Evolutionary conservation across 345 rosid species (phyloP).

Genomic region (Citrus cavaleriei): DNA sequence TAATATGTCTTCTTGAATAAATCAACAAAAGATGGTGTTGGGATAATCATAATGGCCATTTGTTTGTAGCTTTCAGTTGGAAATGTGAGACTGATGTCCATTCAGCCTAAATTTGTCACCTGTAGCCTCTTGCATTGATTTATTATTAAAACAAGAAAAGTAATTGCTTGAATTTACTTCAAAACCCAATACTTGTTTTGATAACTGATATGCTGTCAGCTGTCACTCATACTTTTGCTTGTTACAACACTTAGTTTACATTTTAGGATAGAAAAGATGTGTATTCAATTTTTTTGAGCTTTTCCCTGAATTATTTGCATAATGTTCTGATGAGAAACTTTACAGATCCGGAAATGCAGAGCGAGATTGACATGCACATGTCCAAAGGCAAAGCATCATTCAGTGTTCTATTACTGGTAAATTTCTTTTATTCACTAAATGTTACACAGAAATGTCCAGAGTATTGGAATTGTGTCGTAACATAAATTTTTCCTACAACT

Average conservation of each 20-base stretch:
- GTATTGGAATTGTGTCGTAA: not conserved
- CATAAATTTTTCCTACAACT: not conserved
- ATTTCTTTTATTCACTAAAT: slow-evolving; percentile 9
- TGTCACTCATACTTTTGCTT: not conserved
- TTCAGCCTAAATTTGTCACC: not conserved
- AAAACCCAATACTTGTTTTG: not conserved
- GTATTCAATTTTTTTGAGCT: not conserved
- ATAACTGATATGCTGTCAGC: not conserved
- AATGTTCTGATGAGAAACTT: slow-evolving; percentile 14
- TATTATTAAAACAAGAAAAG: not conserved
- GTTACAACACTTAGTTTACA: not conserved
- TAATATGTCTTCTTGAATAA: not conserved
- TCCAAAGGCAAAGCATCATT: slow-evolving; percentile 69
- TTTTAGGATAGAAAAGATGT: not conserved
- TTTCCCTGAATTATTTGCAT: not conserved
- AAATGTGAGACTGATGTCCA: not conserved
- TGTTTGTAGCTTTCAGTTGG: not conserved
- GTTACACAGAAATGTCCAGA: not conserved
- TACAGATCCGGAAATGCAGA: slow-evolving; percentile 78
- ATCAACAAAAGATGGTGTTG: not conserved
- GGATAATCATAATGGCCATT: not conserved
- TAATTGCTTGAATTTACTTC: not conserved
- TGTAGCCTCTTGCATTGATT: not conserved
- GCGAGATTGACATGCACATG: slow-evolving; percentile 52
- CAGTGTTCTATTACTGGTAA: slow-evolving; percentile 63